Evolutionary conservation across 2,329 filamentous ascomycete species (phyloP).

Genomic region (Myriosclerotinia duriaeana): DNA sequence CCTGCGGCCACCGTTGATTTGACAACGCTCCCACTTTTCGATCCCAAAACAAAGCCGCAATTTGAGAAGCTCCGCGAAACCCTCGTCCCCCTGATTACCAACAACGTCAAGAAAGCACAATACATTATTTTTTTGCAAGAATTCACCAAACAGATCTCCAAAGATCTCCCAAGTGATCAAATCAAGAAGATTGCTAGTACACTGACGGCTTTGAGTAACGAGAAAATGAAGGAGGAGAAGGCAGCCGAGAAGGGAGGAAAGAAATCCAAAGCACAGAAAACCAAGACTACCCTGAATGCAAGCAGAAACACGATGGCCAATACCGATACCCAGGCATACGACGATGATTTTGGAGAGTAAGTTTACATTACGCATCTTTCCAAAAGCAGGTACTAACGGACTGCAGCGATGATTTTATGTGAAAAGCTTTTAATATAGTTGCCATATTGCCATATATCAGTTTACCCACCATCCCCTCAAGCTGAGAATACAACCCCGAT

Average conservation of each 20-base stretch:
- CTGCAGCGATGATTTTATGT: constrained; percentile 70
- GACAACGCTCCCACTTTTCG: constrained; percentile 77
- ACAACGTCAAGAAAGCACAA: constrained; percentile 81
- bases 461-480: not conserved
- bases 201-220: constrained; percentile 87
- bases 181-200: constrained; percentile 93
- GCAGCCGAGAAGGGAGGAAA: constrained; percentile 88
- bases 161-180: constrained; percentile 85
- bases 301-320: constrained; percentile 53
- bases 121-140: constrained; percentile 90
- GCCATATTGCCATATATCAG: constrained; percentile 15
- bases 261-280: constrained; percentile 97
- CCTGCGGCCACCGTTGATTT: constrained; percentile 81
- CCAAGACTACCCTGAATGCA: constrained; percentile 79
- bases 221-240: constrained; percentile 99
- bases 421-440: constrained; percentile 43
- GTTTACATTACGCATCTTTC: constrained; percentile 43
- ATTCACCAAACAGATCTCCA: constrained; percentile 81
- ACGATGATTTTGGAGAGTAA: constrained; percentile 83
- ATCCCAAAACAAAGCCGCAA: constrained; percentile 81
- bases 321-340: constrained; percentile 75
- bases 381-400: constrained; percentile 29
- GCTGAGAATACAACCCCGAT: not conserved
- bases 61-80: constrained; percentile 78
- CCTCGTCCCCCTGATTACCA: constrained; percentile 73